Evolutionary conservation across 2,329 filamentous ascomycete species (phyloP).

Genomic region (Claviceps arundinis): DNA sequence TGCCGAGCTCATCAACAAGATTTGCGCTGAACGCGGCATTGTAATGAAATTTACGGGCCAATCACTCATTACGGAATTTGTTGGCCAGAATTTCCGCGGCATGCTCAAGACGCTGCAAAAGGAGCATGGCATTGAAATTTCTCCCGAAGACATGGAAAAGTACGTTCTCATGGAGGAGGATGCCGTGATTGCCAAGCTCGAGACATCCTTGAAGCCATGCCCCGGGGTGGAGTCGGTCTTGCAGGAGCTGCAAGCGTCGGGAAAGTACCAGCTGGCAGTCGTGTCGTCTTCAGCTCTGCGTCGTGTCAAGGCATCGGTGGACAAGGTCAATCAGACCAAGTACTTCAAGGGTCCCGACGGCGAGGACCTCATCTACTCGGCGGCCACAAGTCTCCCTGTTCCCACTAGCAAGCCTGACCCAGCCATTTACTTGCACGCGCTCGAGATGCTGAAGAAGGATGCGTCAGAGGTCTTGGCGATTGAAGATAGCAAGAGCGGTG

Average conservation of each 20-base stretch:
- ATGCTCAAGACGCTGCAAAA: conserved; percentile 70
- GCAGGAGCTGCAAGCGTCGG: conserved; percentile 43
- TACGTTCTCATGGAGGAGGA: conserved; percentile 72
- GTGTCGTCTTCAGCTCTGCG: conserved; percentile 71
- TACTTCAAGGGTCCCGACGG: conserved; percentile 45
- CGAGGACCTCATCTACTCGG: conserved; percentile 64
- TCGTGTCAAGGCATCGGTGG: conserved; percentile 63
- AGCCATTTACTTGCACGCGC: conserved; percentile 70
- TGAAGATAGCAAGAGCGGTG: conserved; percentile 81
- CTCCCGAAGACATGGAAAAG: conserved; percentile 51
- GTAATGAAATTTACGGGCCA: conserved; percentile 61
- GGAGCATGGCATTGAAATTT: conserved; percentile 61
- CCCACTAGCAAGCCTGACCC: conserved; percentile 90
- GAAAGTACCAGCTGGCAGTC: conserved; percentile 62
- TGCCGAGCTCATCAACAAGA: conserved; percentile 77
- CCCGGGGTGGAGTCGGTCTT: conserved; percentile 55
- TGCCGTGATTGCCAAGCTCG: conserved; percentile 69
- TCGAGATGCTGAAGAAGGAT: conserved; percentile 58
- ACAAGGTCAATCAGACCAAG: conserved; percentile 66
- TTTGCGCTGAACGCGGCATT: conserved; percentile 55
- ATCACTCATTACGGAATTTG: conserved; percentile 71
- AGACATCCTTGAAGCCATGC: conserved; percentile 54
- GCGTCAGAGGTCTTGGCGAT: conserved; percentile 64
- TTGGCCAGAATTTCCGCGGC: conserved; percentile 88
- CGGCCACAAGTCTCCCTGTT: conserved; percentile 60